Evolutionary conservation across 495 filamentous ascomycete species (phyloP).

Genomic region (Stereocaulon alpinum): DNA sequence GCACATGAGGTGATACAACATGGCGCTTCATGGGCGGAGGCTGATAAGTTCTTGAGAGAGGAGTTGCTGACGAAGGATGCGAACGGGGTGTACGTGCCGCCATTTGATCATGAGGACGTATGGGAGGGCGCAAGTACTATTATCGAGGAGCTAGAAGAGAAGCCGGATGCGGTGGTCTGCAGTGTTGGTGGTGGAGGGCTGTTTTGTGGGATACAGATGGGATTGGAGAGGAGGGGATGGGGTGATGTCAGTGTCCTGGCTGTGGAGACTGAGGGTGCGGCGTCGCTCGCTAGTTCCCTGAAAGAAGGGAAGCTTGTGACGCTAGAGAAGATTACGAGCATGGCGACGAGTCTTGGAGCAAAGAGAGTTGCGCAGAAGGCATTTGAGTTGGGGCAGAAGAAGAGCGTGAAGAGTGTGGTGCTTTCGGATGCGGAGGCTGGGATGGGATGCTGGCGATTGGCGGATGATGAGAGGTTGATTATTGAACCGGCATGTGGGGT

Average conservation of each 20-base stretch:
- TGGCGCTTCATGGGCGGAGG: slow-evolving; percentile 66
- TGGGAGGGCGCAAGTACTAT: slow-evolving; percentile 72
- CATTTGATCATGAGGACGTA: slow-evolving; percentile 78
- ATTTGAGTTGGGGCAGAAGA: slow-evolving; percentile 50
- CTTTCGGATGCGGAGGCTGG: slow-evolving; percentile 74
- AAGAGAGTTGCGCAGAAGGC: slow-evolving; percentile 59
- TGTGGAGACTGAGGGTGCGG: slow-evolving; percentile 74
- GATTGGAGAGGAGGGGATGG: slow-evolving; percentile 41
- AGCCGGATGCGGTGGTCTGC: slow-evolving; percentile 69
- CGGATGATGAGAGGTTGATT: slow-evolving; percentile 70
- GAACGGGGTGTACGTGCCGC: slow-evolving; percentile 72
- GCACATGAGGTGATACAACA: slow-evolving; percentile 59
- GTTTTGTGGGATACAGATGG: slow-evolving; percentile 67
- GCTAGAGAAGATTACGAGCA: slow-evolving; percentile 64
- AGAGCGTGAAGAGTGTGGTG: slow-evolving; percentile 53
- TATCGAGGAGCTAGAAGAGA: slow-evolving; percentile 58
- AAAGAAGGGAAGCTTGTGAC: slow-evolving; percentile 50
- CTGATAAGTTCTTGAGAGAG: slow-evolving; percentile 60
- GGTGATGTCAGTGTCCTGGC: slow-evolving; percentile 53
- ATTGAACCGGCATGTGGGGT: slow-evolving; percentile 82
- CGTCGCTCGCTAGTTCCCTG: slow-evolving; percentile 54
- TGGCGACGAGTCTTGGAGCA: slow-evolving; percentile 72
- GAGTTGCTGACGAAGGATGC: slow-evolving; percentile 42
- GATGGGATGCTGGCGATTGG: slow-evolving; percentile 60
- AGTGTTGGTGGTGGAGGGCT: slow-evolving; percentile 85